phyloP scores from a whole-genome alignment of 2,329 filamentous ascomycete species.

The Stemphylium lycopersici region DNA sequence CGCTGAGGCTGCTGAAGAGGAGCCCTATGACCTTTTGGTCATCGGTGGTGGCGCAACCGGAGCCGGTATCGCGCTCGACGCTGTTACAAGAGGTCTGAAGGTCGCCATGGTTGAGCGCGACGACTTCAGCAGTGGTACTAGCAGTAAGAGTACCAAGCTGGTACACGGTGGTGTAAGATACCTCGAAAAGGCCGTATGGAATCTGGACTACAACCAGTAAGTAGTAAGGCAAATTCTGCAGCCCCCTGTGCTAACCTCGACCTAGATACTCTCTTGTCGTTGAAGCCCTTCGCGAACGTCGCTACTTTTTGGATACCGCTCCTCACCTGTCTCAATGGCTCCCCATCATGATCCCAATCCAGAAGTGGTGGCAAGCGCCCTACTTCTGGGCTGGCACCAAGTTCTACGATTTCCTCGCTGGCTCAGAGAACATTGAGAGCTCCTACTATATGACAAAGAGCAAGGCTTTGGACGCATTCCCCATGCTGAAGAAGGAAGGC shows the following conservation, averaged over 20 bases:
- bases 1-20: conserved; percentile 46
- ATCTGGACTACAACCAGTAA: conserved; percentile 81
- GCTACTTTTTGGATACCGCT: conserved; percentile 82
- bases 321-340: conserved; percentile 82
- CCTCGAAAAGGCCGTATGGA: conserved; percentile 84
- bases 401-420: conserved; percentile 83
- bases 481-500: conserved; percentile 82
- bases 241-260: background rate
- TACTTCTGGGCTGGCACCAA: conserved; percentile 82
- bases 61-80: conserved; percentile 80
- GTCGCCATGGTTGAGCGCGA: conserved; percentile 83
- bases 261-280: conserved; percentile 71
- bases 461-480: conserved; percentile 85
- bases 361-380: conserved; percentile 83
- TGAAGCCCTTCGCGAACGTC: conserved; percentile 80
- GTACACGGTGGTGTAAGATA: conserved; percentile 86
- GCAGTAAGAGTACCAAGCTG: conserved; percentile 86
- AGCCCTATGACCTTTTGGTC: conserved; percentile 76
- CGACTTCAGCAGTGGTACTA: conserved; percentile 81
- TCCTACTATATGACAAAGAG: conserved; percentile 88
- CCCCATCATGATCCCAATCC: conserved; percentile 81
- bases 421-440: conserved; percentile 84
- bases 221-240: conserved; percentile 10
- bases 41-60: conserved; percentile 83
- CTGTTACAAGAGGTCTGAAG: conserved; percentile 77